Base-by-base conservation (phyloP, 306 rosid genomes). In the Rosa persica region DNA sequence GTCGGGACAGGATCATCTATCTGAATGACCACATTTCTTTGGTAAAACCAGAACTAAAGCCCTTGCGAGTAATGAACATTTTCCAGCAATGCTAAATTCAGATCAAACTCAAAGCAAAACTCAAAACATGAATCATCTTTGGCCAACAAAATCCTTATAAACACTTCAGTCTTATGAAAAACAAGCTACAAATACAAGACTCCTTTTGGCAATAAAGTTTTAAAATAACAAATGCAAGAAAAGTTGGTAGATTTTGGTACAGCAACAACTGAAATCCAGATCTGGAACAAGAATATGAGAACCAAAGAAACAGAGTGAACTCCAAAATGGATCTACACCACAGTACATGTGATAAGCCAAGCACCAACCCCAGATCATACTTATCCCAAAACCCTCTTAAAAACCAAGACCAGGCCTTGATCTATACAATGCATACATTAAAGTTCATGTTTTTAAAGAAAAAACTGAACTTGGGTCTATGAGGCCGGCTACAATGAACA, bases 231-330 rank as follows among this genome's bases (percentile, higher is more conserved):
- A 75, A 62, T 46, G 71, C 47, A 34, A 6, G 12, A 46, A 54
- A 62, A 27, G 61, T 19, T 11, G 15, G 0, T 52, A 13, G 69
- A 76, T 70, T 73, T 40, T 49, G 44, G 78, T 12, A 54, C 13
- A 76, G 75, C 12, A 79, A 74, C 72, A 82, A 58, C 57, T 42
- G 78, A 77, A 85, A 72, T 72, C 78, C 85, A 89, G 96, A 90
- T 90, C 96, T 90, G 87, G 78, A 71, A 74, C 81, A 58, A 62
- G 60, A 82, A 75, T 27, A 54, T 47, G 75, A 81, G 46, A 75
- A 80, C 72, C 72, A 54, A 75, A 5, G 10, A 72, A 64, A 34
- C 22, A 34, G 3, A 42, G 38, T 68, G 74, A 82, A 78, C 27
- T 61, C 30, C 19, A 49, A 36, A 44, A 72, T 62, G 58, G 85